These are phyloP conservation scores for Chloroidium sp. DNA, from an alignment of 163 green algal species.

Conservation along the genomic window DNA sequence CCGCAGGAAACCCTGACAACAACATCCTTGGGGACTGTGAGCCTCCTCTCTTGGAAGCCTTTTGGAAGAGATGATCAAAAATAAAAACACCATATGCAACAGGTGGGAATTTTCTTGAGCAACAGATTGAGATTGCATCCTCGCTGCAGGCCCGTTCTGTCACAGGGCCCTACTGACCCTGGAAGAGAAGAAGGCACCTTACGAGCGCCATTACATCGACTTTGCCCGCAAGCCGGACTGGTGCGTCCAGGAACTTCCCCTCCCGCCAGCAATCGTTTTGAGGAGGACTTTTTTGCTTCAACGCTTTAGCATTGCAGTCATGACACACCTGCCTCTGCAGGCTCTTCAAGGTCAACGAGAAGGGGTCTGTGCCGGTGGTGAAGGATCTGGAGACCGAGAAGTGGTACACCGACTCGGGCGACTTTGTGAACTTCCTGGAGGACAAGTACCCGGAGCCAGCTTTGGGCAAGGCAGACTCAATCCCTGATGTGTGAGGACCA, in stretches of 20 bases:
- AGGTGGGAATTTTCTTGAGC: too few species aligned
- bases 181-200: conserved; percentile 60
- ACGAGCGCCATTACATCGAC: conserved; percentile 52
- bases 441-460: conserved; percentile 38
- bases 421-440: conserved; percentile 54
- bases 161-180: conserved; percentile 67
- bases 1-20: too few species aligned
- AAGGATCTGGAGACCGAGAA: conserved; percentile 23
- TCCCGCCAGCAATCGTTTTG: background rate
- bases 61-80: too few species aligned
- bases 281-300: background rate
- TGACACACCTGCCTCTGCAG: conserved; percentile 4
- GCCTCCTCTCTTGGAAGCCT: too few species aligned
- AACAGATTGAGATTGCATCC: background rate
- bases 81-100: too few species aligned
- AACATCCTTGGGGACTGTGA: too few species aligned
- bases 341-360: conserved; percentile 23
- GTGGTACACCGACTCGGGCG: conserved; percentile 46
- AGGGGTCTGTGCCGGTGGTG: conserved; percentile 23
- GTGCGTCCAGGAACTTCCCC: conserved; percentile 9
- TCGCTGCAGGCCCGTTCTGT: conserved; percentile 64
- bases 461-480: conserved; percentile 27
- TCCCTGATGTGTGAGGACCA: background rate
- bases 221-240: conserved; percentile 71
- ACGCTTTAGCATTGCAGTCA: background rate